A percentile compares a stretch with the other conserved stretches of the same genome.
Conservation (phyloP, 192 early-diverging fungal genomes). For the Funneliformis mosseae region DNA sequence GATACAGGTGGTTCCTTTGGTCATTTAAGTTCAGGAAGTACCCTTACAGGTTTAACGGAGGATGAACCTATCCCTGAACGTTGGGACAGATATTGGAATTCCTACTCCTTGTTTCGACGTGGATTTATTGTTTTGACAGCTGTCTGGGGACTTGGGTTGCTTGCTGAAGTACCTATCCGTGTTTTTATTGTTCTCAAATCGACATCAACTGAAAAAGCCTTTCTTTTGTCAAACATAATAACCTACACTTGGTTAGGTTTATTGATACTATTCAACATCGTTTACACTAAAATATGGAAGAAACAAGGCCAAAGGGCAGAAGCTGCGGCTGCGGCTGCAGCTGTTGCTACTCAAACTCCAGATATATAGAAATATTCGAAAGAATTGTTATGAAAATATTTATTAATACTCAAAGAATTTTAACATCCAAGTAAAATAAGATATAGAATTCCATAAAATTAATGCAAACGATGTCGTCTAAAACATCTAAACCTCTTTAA, state of each 20-base stretch:
- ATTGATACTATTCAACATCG: not conserved
- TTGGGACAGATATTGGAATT: not conserved
- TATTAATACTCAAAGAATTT: too few species aligned
- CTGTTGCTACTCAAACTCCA: too few species aligned
- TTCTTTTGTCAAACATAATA: not conserved
- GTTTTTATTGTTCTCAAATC: not conserved
- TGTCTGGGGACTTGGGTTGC: not conserved
- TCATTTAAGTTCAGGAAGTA: too few species aligned
- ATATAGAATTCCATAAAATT: too few species aligned
- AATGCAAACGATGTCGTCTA: too few species aligned
- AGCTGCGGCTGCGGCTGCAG: too few species aligned
- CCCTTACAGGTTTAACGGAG: conserved; percentile 27
- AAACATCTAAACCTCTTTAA: too few species aligned
- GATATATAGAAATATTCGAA: too few species aligned
- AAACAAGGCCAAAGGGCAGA: too few species aligned
- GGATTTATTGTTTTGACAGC: not conserved
- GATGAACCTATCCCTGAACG: not conserved
- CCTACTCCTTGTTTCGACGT: not conserved
- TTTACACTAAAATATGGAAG: too few species aligned
- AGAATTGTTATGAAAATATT: too few species aligned
- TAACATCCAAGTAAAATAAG: too few species aligned
- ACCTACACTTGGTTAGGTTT: not conserved
- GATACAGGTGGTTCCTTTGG: conserved; percentile 38
- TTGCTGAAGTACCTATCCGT: not conserved
- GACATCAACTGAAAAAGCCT: not conserved